Evolutionary conservation across 352 stramenopile species (phyloP), one percentile per base, ranked within the genome.

Genomic region (Globisporangium iwayamae): DNA sequence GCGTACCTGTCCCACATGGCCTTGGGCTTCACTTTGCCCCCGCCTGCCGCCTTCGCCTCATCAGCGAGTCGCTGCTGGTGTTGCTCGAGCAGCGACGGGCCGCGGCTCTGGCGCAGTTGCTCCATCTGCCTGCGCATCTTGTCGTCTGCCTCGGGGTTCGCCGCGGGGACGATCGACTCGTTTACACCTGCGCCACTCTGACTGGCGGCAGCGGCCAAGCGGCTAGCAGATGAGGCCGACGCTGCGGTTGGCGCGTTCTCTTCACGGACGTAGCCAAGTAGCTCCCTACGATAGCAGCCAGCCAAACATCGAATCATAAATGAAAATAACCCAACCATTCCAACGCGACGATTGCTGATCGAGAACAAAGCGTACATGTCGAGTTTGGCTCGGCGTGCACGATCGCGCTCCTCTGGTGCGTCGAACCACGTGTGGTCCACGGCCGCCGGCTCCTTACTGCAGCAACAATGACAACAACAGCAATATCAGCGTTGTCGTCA

Each of bases 401-500:
- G 85, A 39, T 96, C 83, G 6, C 87, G 77, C 69, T 96, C 87
- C 63, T 91, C 81, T n/a, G 87, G 87, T 0, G 75, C 72, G 55
- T 89, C 85, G 63, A 94, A 94, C 87, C 87, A 96, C 48, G 80
- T 87, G 55, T 81, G 83, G 58, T 96, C 87, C 54, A 94, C 75
- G 20, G 76, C 63, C 13, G 78, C 79, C 20, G 85, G 82, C 53
- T 94, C 81, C 68, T 91, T 91, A 64, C 81, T 91, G 47, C 67
- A 20, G 18, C 45, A 47, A 56, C 20, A 34, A 51, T 46, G 58
- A 69, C 54, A 66, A 30, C 13, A 28, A 68, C 43, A 32, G 43
- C 20, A 53, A 28, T 59, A 16, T 56, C 34, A 38, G 55, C 18
- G 13, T 39, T 25, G 39, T n/a, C 39, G 16, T 16, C 11, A 46